Percentiles rank a stretch among this genome's conserved stretches.
Conservation (phyloP, 345 rosid genomes). For the Lepidium aucheri region DNA sequence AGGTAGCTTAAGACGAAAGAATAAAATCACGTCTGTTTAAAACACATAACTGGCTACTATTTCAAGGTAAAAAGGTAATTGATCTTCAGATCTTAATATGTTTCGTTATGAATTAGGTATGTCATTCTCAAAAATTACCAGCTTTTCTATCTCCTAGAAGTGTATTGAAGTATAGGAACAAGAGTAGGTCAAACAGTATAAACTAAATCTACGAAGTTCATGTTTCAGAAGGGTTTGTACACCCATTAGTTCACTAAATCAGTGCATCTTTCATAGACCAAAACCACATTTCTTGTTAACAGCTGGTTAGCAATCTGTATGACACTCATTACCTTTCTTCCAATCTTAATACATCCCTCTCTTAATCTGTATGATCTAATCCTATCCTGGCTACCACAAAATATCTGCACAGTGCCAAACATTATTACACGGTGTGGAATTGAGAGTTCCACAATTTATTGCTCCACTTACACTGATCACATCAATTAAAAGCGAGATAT, state of each 20-base stretch:
- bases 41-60: background rate
- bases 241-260: background rate
- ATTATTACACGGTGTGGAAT: background rate
- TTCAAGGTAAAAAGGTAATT: background rate
- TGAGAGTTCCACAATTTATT: constrained; percentile 1
- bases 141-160: background rate
- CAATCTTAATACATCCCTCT: background rate
- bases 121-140: background rate
- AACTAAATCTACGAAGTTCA: background rate
- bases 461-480: background rate
- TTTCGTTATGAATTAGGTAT: background rate
- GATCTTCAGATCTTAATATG: background rate
- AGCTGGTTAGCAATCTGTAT: background rate
- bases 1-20: background rate
- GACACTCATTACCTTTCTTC: background rate
- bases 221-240: background rate
- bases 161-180: background rate
- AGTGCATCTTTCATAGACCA: background rate
- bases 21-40: background rate
- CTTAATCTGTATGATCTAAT: background rate
- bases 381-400: background rate
- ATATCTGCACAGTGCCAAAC: background rate
- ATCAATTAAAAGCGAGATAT: constrained; percentile 1
- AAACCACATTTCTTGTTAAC: background rate
- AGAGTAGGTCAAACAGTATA: background rate